Evolutionary conservation across 1,139 yeast species (phyloP).

Genomic region (Yamadazyma aaseri): DNA sequence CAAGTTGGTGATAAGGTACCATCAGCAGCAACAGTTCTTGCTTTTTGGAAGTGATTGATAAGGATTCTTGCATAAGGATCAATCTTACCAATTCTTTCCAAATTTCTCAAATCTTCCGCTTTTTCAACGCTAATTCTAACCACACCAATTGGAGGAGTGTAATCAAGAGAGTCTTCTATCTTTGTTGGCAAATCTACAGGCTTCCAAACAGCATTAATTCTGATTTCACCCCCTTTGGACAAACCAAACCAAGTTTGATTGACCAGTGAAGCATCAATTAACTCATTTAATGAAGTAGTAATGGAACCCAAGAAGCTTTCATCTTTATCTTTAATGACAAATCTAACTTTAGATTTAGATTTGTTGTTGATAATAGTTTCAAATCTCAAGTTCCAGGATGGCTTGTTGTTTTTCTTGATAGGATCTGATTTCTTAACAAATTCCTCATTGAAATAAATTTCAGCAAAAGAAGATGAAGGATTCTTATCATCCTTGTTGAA

Average conservation of each 20-base stretch:
- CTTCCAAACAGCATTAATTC: slow-evolving; percentile 74
- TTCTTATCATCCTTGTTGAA: slow-evolving; percentile 34
- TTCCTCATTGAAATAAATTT: slow-evolving; percentile 64
- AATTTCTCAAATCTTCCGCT: slow-evolving; percentile 74
- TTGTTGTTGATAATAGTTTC: slow-evolving; percentile 79
- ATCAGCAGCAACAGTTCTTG: slow-evolving; percentile 71
- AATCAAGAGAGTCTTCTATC: slow-evolving; percentile 70
- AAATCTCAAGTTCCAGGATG: slow-evolving; percentile 62
- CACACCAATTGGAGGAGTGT: slow-evolving; percentile 91
- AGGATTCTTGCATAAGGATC: slow-evolving; percentile 88
- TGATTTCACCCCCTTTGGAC: slow-evolving; percentile 69
- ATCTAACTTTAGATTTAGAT: slow-evolving; percentile 63
- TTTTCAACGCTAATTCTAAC: slow-evolving; percentile 69
- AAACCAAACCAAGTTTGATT: slow-evolving; percentile 76
- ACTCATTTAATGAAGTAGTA: slow-evolving; percentile 62
- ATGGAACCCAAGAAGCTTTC: slow-evolving; percentile 61
- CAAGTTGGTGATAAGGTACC: slow-evolving; percentile 78
- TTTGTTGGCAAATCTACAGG: slow-evolving; percentile 63
- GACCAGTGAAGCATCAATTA: slow-evolving; percentile 75
- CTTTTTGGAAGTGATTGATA: slow-evolving; percentile 73
- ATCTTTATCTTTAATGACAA: slow-evolving; percentile 61
- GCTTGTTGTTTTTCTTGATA: slow-evolving; percentile 61
- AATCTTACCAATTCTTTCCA: slow-evolving; percentile 84
- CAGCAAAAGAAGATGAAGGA: slow-evolving; percentile 65
- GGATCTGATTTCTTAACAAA: slow-evolving; percentile 55